Base-by-base conservation (phyloP, 1,139 yeast species). In the Taiozyma onychis region DNA sequence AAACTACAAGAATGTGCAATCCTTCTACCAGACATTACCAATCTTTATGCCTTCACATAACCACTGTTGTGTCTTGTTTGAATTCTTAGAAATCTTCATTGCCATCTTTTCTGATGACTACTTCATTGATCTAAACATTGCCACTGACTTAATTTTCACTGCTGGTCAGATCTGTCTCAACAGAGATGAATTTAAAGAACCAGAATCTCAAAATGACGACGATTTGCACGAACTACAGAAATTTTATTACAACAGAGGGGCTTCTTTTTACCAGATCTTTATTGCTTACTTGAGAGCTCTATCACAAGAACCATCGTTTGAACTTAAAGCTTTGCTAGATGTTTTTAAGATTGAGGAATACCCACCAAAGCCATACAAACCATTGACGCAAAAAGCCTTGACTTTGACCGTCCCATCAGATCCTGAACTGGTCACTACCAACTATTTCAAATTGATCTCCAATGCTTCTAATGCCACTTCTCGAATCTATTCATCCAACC, bases 401-500 rank as follows among this genome's bases (percentile, higher is more conserved):
- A 64, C 69, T 0, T 48, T 66, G 37, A 66, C 69, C 1, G 62
- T 66, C n/a, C 69, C 70, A n/a, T 42, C 47, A 44, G 61, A 56
- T 48, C 46, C 41, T 16, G 60, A 57, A 30, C 49, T 61, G 45
- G 34, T 44, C 24, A 44, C 44, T 0, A 54, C 58, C 1, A 62
- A 66, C 44, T 66, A 65, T 50, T 65, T 65, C 49, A 61, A 62
- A 39, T 51, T 66, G 43, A 57, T 66, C 18, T 61, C 66, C 16
- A 59, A 59, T 48, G 68, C 69, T 28, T 63, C 70, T 6, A 66
- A 66, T 48, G 65, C 69, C 8, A 64, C 66, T 9, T 61, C 66
- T n/a, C 60, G 70, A 51, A 62, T 63, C n/a, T 66, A 66, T 49
- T 65, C 69, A 1, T 65, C 70, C 14, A 61, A 63, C 48, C 65